Conservation (phyloP, 805 yeast genomes). For the Saturnispora sanitii region DNA sequence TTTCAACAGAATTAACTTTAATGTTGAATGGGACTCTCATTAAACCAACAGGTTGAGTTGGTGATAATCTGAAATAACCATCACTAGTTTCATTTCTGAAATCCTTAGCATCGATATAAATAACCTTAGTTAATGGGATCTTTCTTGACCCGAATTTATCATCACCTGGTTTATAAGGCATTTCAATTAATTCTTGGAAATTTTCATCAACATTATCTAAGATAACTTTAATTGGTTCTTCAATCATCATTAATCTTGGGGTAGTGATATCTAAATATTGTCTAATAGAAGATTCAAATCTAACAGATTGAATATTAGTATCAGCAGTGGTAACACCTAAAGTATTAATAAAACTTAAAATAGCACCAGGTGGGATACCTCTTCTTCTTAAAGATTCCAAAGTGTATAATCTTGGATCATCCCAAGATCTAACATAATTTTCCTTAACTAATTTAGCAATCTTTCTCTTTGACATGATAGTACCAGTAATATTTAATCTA, state of each 20-base stretch:
- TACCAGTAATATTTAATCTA: constrained; percentile 88
- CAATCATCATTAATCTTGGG: constrained; percentile 89
- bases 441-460: constrained; percentile 86
- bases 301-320: constrained; percentile 78
- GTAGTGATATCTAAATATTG: constrained; percentile 80
- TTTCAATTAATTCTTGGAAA: constrained; percentile 55
- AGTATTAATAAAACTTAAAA: constrained; percentile 84
- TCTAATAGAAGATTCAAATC: constrained; percentile 88
- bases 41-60: constrained; percentile 90
- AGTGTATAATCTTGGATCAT: constrained; percentile 94
- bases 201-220: constrained; percentile 75
- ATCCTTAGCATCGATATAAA: constrained; percentile 85
- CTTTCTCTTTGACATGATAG: constrained; percentile 90
- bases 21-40: constrained; percentile 83
- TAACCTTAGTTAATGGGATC: constrained; percentile 64
- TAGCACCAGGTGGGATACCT: constrained; percentile 98
- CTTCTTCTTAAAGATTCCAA: constrained; percentile 91
- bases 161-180: constrained; percentile 86
- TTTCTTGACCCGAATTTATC: constrained; percentile 65
- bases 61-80: constrained; percentile 89
- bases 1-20: constrained; percentile 58
- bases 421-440: constrained; percentile 86
- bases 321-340: constrained; percentile 94
- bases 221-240: constrained; percentile 76
- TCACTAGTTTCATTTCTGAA: constrained; percentile 56